Base-by-base conservation (phyloP, 352 stramenopile species). In the Paralagenidium karlingii region DNA sequence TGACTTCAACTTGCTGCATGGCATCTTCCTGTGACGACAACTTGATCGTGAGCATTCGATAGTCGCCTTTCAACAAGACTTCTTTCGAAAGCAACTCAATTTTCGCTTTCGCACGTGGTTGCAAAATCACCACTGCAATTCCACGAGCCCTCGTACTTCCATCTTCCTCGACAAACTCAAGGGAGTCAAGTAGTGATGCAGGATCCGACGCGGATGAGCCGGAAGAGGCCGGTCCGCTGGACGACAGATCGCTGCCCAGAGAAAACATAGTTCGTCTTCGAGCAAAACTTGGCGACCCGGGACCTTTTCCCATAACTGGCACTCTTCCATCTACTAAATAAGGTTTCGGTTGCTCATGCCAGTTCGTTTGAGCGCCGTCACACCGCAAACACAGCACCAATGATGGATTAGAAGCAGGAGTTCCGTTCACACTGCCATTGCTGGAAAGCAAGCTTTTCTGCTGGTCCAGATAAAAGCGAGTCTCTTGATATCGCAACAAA, bases 281-380 rank as follows among this genome's bases (percentile, higher is more conserved):
- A 24, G 73, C 75, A 49, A 92, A 92, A 34, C 75, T 89, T 0
- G 78, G 78, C 10, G 78, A 92, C 15, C 73, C 78, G 9, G 73
- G 74, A 2, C 78, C 78, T 49, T 80, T 78, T 19, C 78, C 75
- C 78, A 92, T 92, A n/a, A 75, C 63, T 11, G 78, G 78, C 1
- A 89, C 65, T 16, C 73, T 67, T 1, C 73, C 75, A 41, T 77
- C 60, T 2, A 65, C 33, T 18, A 82, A 43, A 52, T 73, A 73
- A 18, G 62, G 62, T 27, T 60, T 47, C 13, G 55, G 40, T n/a
- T 56, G 60, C 47, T 63, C 59, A 15, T 49, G 47, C 19, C 68
- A 43, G 8, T 58, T 45, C 15, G 54, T 47, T 28, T 53, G 43
- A 6, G 55, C 39, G 4, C 51, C 53, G 18, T 82, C 68, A 20